Percentiles rank a stretch among this genome's conserved stretches.
Conservation (phyloP, 2,329 filamentous ascomycete species). For the Sporothrix variecibatus region DNA sequence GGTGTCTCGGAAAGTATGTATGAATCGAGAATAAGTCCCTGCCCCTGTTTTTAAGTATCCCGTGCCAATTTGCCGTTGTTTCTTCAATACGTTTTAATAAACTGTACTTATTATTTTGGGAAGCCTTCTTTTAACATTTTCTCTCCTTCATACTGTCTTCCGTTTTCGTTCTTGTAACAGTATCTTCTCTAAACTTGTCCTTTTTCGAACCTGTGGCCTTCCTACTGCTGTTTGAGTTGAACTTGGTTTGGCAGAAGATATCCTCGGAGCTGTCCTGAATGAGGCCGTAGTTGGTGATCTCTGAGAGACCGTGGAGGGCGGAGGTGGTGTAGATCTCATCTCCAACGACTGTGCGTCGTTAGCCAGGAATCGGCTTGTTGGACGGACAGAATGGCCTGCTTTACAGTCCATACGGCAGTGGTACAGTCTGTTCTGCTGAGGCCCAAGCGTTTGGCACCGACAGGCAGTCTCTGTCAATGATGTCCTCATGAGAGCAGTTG, state of each 20-base stretch:
- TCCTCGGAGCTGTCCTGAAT: neutral
- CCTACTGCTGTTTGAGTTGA: neutral
- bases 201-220: neutral
- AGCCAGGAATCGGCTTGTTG: neutral
- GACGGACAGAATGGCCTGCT: neutral
- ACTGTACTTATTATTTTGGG: no score
- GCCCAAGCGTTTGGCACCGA: constrained; percentile 15
- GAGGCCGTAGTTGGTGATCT: neutral
- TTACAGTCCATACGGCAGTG: constrained; percentile 18
- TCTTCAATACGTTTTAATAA: no score
- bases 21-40: no score
- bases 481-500: neutral
- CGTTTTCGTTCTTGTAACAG: neutral
- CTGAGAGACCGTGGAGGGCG: neutral
- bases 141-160: neutral
- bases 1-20: no score
- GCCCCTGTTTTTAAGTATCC: no score
- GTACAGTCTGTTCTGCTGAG: constrained; percentile 19
- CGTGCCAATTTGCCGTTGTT: no score
- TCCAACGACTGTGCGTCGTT: neutral
- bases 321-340: no score
- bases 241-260: neutral
- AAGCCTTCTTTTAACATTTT: no score
- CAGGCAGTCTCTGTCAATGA: neutral
- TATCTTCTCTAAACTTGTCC: neutral